A percentile compares a stretch with the other conserved stretches of the same genome.
Evolutionary conservation across 495 filamentous ascomycete genomes (phyloP).

Genomic region (Neurospora tetraspora): DNA sequence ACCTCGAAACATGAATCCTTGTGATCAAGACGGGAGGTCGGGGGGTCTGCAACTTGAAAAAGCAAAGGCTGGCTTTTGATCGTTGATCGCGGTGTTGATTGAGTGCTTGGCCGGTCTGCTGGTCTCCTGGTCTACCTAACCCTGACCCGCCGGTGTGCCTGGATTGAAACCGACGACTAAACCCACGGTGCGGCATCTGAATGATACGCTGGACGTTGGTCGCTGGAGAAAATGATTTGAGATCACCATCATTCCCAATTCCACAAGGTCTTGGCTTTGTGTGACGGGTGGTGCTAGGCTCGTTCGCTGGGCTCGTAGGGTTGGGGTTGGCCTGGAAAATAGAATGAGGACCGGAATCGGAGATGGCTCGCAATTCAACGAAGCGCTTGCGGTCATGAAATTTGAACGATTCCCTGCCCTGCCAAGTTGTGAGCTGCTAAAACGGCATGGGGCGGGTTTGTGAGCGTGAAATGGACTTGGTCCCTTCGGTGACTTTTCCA

Average conservation of each 20-base stretch:
- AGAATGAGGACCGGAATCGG: not conserved
- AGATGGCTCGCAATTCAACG: not conserved
- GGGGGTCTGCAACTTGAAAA: not conserved
- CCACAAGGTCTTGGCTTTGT: not conserved
- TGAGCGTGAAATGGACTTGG: not conserved
- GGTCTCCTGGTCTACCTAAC: not conserved
- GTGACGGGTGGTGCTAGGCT: not conserved
- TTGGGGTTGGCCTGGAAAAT: not conserved
- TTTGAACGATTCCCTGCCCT: not conserved
- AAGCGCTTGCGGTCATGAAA: not conserved
- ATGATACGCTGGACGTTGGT: not conserved
- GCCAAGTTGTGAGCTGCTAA: not conserved
- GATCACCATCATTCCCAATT: not conserved
- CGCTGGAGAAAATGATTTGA: not conserved
- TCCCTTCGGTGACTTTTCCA: not conserved
- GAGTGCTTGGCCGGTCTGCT: not conserved
- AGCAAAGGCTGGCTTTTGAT: not conserved
- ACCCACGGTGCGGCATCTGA: not conserved
- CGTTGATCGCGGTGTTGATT: not conserved
- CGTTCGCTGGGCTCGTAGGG: not conserved
- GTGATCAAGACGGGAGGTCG: not conserved
- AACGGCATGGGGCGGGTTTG: not conserved
- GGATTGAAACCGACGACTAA: not conserved
- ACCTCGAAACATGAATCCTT: not conserved
- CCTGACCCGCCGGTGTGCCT: not conserved